These are phyloP conservation scores for Pterocarpus santalinus DNA, from an alignment of 306 rosid species.

Conservation along the genomic window DNA sequence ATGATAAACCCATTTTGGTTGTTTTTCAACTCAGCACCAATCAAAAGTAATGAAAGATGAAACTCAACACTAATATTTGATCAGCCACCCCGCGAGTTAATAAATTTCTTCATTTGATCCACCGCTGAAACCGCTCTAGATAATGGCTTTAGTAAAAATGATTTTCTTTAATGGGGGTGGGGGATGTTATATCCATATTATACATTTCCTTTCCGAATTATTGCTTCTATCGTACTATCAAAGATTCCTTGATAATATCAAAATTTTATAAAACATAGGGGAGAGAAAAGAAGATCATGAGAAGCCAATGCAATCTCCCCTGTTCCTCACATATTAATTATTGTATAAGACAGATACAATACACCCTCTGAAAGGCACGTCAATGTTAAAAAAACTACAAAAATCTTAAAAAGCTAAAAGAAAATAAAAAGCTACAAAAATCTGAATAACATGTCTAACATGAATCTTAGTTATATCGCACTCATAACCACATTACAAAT, in stretches of 20 bases:
- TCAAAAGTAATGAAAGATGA: background rate
- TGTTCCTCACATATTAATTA: background rate
- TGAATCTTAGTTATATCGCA: background rate
- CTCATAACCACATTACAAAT: background rate
- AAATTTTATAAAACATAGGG: conserved; percentile 1
- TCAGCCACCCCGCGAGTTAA: no score
- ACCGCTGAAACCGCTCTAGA: conserved; percentile 20
- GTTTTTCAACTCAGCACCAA: conserved; percentile 10
- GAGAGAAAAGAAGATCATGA: conserved; percentile 1
- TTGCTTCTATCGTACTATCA: conserved; percentile 28
- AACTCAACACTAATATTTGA: background rate
- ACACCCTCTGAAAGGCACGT: background rate
- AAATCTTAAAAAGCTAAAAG: no score
- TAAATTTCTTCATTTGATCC: conserved; percentile 28
- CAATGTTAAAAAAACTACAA: background rate
- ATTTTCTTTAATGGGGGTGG: conserved; percentile 15
- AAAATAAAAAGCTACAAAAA: background rate
- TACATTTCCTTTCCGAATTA: conserved; percentile 12
- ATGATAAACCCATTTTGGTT: background rate
- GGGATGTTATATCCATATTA: conserved; percentile 33
- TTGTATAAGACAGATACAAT: background rate
- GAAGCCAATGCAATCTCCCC: conserved; percentile 7
- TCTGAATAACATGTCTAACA: background rate
- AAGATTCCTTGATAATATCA: conserved; percentile 27
- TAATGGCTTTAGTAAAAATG: conserved; percentile 10